Evolutionary conservation across 441 rosid genomes (phyloP), one percentile per base, ranked within the genome.

Genomic region (Capsella rubella): DNA sequence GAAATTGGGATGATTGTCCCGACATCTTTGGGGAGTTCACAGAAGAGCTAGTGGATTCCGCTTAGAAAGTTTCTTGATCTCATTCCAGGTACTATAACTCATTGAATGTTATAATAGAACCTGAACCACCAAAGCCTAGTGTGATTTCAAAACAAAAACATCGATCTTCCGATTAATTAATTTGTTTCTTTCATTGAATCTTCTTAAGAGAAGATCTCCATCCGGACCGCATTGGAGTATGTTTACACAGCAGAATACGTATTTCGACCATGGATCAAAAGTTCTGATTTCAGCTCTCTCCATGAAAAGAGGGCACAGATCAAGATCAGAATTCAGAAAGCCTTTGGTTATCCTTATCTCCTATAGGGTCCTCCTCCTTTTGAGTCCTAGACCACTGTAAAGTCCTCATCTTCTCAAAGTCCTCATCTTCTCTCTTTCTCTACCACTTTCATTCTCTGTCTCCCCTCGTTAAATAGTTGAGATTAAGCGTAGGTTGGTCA

Each of bases 1-100:
- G 69, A 47, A 87, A 77, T 43, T 95, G 99, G 99, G 87, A 86
- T 71, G 86, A 76, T 74, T 95, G 99, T 50, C 93, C 89, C 7
- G 69, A 88, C 79, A 91, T 95, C 69, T 95, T 88, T 29, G 98
- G 97, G 6, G 96, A 90, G 78, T 83, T 89, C 71, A 67, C 78
- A 2, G 92, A 84, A 64, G 88, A 84, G 61, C 64, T 75, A 31
- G 73, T 69, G 28, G 84, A 81, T 66, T 72, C 83, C 53, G 75
- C 86, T 31, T 74, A 76, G 55, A 65, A 62, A 29, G 59, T 72
- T 75, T 81, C 57, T 58, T 25, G 21, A 63, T 74, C 27, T 42
- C n/a, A 61, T 25, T 42, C 65, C 39, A 67, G 78, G 78, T 67
- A 67, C 29, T 49, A 15, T 7, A 55, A 35, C 15, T 64, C 40